Conservation (phyloP, 2,329 filamentous ascomycete genomes). For the Ophidiomyces ophidiicola region DNA sequence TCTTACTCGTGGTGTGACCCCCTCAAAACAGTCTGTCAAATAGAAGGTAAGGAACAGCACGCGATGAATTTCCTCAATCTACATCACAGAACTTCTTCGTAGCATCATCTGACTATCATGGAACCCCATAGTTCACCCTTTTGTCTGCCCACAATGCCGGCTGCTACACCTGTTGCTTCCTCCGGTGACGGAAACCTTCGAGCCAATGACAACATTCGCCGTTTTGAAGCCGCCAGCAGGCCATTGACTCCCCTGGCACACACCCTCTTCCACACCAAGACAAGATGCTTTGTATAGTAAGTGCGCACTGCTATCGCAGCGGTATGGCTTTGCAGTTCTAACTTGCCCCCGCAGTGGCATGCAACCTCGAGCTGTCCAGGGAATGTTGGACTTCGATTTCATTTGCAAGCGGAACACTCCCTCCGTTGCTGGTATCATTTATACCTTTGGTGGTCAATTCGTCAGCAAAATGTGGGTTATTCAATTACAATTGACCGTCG, state of each 20-base stretch:
- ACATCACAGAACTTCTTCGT: too few relatives aligned
- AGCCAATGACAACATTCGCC: constrained; percentile 97
- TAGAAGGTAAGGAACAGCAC: too few relatives aligned
- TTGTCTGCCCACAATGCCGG: constrained; percentile 39
- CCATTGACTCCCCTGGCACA: constrained; percentile 80
- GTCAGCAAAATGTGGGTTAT: constrained; percentile 95
- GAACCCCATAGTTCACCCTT: too few relatives aligned
- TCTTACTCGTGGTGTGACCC: too few relatives aligned
- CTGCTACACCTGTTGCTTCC: constrained; percentile 38
- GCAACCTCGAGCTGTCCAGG: constrained; percentile 83
- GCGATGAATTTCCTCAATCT: too few relatives aligned
- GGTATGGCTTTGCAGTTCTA: neutral
- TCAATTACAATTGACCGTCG: neutral
- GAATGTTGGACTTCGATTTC: constrained; percentile 99
- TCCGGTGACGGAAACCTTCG: constrained; percentile 45
- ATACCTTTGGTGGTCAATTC: constrained; percentile 99
- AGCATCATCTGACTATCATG: too few relatives aligned
- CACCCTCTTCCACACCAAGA: constrained; percentile 97
- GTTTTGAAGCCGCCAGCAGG: constrained; percentile 85
- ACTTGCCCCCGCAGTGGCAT: constrained; percentile 51
- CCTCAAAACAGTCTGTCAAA: too few relatives aligned
- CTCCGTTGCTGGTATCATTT: constrained; percentile 97
- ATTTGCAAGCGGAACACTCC: constrained; percentile 98
- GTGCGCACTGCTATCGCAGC: constrained; percentile 20
- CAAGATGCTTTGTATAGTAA: constrained; percentile 97